Base-by-base conservation (phyloP, 805 yeast genomes). In the Starmerella apicola region DNA sequence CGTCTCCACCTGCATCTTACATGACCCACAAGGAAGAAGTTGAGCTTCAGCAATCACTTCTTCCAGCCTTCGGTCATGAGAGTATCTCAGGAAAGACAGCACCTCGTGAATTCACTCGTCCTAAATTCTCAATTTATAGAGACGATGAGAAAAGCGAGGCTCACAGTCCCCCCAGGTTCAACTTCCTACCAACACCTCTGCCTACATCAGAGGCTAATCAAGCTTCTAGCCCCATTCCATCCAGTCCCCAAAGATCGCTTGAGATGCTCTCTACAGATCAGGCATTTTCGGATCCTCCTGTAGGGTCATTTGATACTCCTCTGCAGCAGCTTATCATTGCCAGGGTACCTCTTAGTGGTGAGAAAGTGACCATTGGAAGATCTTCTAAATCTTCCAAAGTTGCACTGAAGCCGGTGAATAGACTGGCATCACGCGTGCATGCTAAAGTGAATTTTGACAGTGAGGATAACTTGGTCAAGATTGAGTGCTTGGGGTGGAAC, bases 401-500 rank as follows among this genome's bases (percentile, higher is more conserved):
- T 37, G 68, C 67, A 16, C 54, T 67, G 29, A 63, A 59, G 55
- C 61, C 59, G 52, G 75, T 54, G 57, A 68, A 55, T 55, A 74
- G 72, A 53, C 67, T 67, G 29, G 71, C 82, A 18, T 79, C 91
- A 12, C 71, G 94, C 37, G 66, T 67, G 9, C 94, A 82, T 58
- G 66, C 78, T 37, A 58, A 62, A 13, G 53, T 80, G 2, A 61
- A 67, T 20, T 76, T 70, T 54, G 54, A 63, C 22, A 50, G 63
- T 1, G 54, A 44, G 3, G 39, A 45, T 9, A 62, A 70, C 25
- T 51, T 64, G 34, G 57, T 83, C 33, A 63, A 61, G 13, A 56
- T 88, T 37, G 70, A 70, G 33, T 88, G 96, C 58, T 58, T 74
- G 39, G 96, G 97, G 3, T 71, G 76, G 61, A 88, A 88, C 57